Conservation (phyloP, 176 grass and related monocot genomes). For the Avena eriantha region DNA sequence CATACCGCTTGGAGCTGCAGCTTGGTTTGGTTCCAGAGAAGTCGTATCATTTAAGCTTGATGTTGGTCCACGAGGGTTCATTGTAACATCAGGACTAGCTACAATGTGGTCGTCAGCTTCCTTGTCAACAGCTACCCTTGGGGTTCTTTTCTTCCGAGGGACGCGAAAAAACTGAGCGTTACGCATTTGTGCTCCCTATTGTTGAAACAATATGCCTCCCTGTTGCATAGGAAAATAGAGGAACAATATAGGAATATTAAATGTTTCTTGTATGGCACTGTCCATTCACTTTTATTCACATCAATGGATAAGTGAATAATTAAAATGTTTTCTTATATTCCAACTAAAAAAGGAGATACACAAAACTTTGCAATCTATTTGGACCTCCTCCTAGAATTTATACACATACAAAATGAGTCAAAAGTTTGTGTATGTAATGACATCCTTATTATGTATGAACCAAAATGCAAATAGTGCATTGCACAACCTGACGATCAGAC, state of each 20-base stretch:
- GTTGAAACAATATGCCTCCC: constrained; percentile 1
- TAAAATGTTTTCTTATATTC: background rate
- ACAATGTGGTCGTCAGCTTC: background rate
- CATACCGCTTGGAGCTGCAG: background rate
- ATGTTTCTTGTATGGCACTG: background rate
- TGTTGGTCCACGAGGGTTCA: background rate
- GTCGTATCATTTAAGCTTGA: background rate
- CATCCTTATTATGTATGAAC: constrained; percentile 3
- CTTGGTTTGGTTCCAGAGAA: background rate
- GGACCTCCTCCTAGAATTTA: background rate
- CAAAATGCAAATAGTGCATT: background rate
- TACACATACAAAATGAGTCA: background rate
- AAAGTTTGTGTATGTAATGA: background rate
- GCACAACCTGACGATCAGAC: background rate
- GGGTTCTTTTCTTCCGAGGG: background rate
- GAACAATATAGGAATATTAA: background rate
- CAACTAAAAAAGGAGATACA: background rate
- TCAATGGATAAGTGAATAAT: background rate
- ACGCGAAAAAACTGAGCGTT: background rate
- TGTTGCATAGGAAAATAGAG: background rate
- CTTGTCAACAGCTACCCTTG: background rate
- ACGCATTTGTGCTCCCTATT: background rate
- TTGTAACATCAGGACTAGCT: background rate
- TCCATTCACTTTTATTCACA: background rate
- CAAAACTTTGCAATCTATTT: background rate